phyloP scores from a whole-genome alignment of 140 eudicot genomes.

The Erigeron philadelphicus region DNA sequence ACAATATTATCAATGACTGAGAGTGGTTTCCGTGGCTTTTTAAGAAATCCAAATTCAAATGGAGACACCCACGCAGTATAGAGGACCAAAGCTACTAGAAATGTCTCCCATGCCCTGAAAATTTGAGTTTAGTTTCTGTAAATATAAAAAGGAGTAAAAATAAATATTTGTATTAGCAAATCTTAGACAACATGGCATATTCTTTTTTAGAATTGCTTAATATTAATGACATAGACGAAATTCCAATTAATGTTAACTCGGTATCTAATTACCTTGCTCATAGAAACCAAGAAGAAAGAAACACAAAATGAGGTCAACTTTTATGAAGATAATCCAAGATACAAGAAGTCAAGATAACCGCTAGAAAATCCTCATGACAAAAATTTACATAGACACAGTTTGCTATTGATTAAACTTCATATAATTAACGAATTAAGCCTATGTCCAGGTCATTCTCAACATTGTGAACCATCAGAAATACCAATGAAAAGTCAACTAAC shows the following conservation, averaged over 20 bases:
- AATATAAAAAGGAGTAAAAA: conserved; percentile 8
- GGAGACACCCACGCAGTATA: conserved; percentile 97
- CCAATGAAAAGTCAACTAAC: conserved; percentile 25
- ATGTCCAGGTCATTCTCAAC: conserved; percentile 16
- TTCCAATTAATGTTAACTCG: background rate
- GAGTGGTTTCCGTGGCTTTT: conserved; percentile 51
- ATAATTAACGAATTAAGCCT: background rate
- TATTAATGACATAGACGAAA: conserved; percentile 7
- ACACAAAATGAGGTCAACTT: conserved; percentile 21
- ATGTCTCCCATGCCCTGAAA: conserved; percentile 84
- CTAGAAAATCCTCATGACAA: background rate
- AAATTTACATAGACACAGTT: too few relatives aligned
- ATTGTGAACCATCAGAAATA: conserved; percentile 8
- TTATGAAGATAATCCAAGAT: background rate
- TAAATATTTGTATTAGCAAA: background rate
- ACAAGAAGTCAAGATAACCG: background rate
- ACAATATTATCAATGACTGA: conserved; percentile 65
- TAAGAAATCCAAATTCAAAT: conserved; percentile 77
- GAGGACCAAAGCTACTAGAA: conserved; percentile 63
- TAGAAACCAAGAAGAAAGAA: conserved; percentile 20
- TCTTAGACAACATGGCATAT: background rate
- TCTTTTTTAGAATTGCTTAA: conserved; percentile 17
- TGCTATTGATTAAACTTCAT: conserved; percentile 11
- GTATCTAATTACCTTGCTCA: background rate
- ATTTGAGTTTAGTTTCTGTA: background rate